Conservation (phyloP, 768 basidiomycete species). For the Tulasnella sp. region DNA sequence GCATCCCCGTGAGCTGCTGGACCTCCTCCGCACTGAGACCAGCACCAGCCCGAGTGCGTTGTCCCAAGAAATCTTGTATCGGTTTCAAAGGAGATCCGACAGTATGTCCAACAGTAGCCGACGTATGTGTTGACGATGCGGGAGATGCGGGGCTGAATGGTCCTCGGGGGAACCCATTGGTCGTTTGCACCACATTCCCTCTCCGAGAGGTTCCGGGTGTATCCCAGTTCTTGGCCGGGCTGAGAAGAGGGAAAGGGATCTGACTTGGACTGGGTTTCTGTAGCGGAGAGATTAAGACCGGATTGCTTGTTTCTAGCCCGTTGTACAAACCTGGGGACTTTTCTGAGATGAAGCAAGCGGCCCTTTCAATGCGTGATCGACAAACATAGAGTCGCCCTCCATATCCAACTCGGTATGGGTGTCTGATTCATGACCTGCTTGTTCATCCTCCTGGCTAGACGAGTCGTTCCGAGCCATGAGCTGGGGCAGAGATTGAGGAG, state of each 20-base stretch:
- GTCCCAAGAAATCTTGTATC: slow-evolving; percentile 1
- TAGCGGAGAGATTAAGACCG: not conserved
- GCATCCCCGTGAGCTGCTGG: slow-evolving; percentile 1
- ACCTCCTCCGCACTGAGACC: not conserved
- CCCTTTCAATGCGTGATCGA: not conserved
- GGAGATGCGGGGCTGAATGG: not conserved
- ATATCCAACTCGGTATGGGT: not conserved
- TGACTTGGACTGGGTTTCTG: not conserved
- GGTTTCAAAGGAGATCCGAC: not conserved
- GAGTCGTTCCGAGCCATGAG: not conserved
- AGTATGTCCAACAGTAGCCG: not conserved
- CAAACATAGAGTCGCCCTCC: not conserved
- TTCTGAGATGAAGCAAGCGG: not conserved
- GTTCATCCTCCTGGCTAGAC: not conserved
- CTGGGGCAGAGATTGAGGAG: not conserved
- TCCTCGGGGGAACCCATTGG: not conserved
- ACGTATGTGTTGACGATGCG: not conserved
- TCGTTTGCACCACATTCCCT: not conserved
- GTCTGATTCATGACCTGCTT: not conserved
- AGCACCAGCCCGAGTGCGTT: not conserved
- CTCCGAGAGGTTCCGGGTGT: not conserved
- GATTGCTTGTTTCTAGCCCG: not conserved
- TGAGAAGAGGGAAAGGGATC: slow-evolving; percentile 4
- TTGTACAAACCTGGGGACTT: not conserved
- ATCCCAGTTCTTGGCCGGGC: not conserved